These are phyloP conservation scores for Xylaria acuta DNA, from an alignment of 495 filamentous ascomycete genomes.

Conservation along the genomic window DNA sequence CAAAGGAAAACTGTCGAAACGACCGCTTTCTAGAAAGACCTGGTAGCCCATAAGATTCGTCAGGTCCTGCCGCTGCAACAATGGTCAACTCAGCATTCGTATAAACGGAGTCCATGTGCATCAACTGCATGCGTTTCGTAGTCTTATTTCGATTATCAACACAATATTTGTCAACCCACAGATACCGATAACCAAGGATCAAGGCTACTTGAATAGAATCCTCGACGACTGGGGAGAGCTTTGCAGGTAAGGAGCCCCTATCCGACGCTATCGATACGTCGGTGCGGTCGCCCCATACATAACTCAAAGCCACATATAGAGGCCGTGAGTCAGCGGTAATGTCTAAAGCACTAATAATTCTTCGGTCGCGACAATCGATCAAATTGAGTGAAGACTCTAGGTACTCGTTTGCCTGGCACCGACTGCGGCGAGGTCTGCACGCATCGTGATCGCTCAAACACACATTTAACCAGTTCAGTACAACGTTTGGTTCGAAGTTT, in stretches of 20 bases:
- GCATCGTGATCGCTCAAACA: neutral
- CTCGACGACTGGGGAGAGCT: constrained; percentile 27
- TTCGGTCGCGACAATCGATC: constrained; percentile 10
- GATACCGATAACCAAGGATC: constrained; percentile 32
- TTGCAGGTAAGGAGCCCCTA: neutral
- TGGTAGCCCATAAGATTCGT: constrained; percentile 38
- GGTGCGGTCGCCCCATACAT: constrained; percentile 30
- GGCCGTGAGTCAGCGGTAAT: neutral
- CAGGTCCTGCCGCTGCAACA: constrained; percentile 40
- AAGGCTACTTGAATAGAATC: constrained; percentile 36
- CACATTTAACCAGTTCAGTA: neutral
- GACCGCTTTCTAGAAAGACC: constrained; percentile 29
- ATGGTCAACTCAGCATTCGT: constrained; percentile 35
- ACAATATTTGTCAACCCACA: constrained; percentile 42
- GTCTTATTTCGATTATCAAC: constrained; percentile 27
- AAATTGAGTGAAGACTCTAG: neutral
- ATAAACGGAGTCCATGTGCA: constrained; percentile 44
- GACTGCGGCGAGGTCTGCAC: neutral
- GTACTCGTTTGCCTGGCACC: neutral
- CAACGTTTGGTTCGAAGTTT: neutral
- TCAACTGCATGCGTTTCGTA: constrained; percentile 37
- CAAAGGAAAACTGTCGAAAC: constrained; percentile 12
- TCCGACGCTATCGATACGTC: neutral
- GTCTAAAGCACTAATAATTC: neutral
- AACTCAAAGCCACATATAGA: constrained; percentile 31